These are phyloP conservation scores for Digitaria exilis DNA, from an alignment of 202 grass and related monocot species.

Conservation along the genomic window DNA sequence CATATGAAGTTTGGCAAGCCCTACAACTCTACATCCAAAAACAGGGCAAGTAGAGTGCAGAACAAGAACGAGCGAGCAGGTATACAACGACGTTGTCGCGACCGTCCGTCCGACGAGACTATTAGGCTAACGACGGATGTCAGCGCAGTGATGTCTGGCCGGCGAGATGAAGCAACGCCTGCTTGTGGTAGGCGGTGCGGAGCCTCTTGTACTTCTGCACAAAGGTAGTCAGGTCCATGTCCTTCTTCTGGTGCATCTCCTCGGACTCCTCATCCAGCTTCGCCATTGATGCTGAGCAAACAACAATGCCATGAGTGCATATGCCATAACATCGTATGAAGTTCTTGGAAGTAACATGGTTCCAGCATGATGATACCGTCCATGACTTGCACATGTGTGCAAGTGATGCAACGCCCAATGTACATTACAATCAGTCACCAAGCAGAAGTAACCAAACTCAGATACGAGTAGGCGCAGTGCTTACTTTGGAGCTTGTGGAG, in stretches of 20 bases:
- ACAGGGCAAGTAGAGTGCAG: not conserved
- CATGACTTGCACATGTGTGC: not conserved
- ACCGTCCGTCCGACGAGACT: not conserved
- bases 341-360: not conserved
- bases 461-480: not conserved
- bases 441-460: not conserved
- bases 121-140: not conserved
- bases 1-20: not conserved
- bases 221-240: constrained; percentile 66
- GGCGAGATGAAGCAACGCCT: constrained; percentile 72
- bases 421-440: not conserved
- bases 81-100: constrained; percentile 1
- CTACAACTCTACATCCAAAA: constrained; percentile 13
- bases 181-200: constrained; percentile 64
- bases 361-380: not conserved
- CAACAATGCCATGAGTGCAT: not conserved
- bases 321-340: not conserved
- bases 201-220: constrained; percentile 93
- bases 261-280: constrained; percentile 82
- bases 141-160: constrained; percentile 62
- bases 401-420: not conserved
- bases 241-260: constrained; percentile 63
- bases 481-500: constrained; percentile 82
- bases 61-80: not conserved
- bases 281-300: constrained; percentile 51